Conservation (phyloP, 202 grass and related monocot genomes). For the Digitaria exilis region DNA sequence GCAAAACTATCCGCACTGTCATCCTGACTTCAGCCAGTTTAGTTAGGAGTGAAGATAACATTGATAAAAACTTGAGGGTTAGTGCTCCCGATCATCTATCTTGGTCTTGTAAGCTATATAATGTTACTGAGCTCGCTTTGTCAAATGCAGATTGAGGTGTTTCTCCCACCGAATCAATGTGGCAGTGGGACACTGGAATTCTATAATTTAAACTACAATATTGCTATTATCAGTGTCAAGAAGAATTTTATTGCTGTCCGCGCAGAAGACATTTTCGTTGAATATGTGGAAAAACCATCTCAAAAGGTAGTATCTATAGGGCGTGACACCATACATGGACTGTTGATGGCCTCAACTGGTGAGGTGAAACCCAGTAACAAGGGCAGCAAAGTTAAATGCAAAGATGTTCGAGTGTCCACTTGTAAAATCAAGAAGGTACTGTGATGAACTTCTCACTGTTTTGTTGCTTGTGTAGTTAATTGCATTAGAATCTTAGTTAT, state of each 20-base stretch:
- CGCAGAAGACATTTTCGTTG: conserved; percentile 4
- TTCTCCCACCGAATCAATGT: conserved; percentile 13
- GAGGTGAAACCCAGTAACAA: background rate
- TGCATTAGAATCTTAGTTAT: background rate
- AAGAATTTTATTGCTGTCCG: background rate
- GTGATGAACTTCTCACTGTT: background rate
- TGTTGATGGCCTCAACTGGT: conserved; percentile 20
- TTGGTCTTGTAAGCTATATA: background rate
- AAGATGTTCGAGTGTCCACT: background rate
- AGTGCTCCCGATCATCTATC: background rate
- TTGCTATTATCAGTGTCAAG: conserved; percentile 27
- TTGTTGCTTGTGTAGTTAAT: background rate
- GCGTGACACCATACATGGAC: background rate
- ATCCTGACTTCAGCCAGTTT: conserved; percentile 36
- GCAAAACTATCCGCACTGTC: background rate
- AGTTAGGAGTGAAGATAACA: conserved; percentile 4
- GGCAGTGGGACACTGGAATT: conserved; percentile 19
- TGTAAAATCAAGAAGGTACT: conserved; percentile 41
- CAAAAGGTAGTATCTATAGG: conserved; percentile 26
- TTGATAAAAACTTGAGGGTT: conserved; percentile 17
- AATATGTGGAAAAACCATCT: background rate
- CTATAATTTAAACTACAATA: conserved; percentile 19
- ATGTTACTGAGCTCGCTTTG: background rate
- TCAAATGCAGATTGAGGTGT: conserved; percentile 31
- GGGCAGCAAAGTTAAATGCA: background rate